Evolutionary conservation across 2,329 filamentous ascomycete genomes (phyloP).

Genomic region (Alternaria panax): DNA sequence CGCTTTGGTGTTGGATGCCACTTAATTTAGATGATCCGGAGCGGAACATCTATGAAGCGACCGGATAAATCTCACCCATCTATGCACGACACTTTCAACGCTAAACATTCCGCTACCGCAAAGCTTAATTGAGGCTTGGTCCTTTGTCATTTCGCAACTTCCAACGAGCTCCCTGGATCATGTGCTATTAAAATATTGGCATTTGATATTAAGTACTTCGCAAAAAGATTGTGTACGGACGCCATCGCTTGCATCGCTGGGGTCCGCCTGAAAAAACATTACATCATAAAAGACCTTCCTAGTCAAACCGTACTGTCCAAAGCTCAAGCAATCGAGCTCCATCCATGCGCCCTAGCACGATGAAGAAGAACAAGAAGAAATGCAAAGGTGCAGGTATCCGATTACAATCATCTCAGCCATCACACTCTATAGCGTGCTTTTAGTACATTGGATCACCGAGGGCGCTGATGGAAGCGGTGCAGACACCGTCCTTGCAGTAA

Average conservation of each 20-base stretch:
- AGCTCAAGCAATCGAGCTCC: not conserved
- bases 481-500: conserved; percentile 11
- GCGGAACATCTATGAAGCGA: not conserved
- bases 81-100: conserved; percentile 1
- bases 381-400: not conserved
- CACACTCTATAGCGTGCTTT: not conserved
- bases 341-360: not conserved
- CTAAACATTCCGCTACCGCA: not conserved
- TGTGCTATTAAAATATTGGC: not conserved
- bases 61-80: not conserved
- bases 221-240: not conserved
- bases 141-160: not conserved
- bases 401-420: not conserved
- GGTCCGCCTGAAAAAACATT: not conserved
- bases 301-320: not conserved
- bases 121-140: conserved; percentile 6
- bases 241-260: not conserved
- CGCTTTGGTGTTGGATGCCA: not conserved
- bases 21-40: conserved; percentile 11
- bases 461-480: conserved; percentile 7
- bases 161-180: not conserved
- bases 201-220: not conserved
- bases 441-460: conserved; percentile 14
- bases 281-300: not conserved
- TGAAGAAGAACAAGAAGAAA: not conserved